A percentile compares a stretch with the other conserved stretches of the same genome.
phyloP scores from a whole-genome alignment of 2,329 filamentous ascomycete genomes.

The Mollisia scopiformis region DNA sequence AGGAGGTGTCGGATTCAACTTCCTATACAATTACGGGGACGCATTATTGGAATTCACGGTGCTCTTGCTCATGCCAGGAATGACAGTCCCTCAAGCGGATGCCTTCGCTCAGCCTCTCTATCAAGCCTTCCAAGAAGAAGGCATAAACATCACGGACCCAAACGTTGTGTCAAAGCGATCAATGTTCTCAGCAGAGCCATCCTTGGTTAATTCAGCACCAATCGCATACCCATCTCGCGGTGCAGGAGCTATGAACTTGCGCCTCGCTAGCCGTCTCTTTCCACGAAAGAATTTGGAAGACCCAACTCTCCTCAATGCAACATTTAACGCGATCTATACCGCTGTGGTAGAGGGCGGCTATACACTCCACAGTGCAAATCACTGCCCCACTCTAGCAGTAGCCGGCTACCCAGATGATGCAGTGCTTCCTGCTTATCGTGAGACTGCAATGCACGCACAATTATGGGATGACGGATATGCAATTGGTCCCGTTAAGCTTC shows the following conservation, averaged over 20 bases:
- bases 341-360: neutral
- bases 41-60: neutral
- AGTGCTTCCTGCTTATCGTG: neutral
- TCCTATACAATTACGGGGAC: neutral
- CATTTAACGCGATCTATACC: neutral
- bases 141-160: neutral
- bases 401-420: neutral
- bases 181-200: neutral
- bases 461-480: neutral
- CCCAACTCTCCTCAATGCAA: neutral
- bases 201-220: neutral
- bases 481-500: conserved; percentile 26
- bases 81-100: neutral
- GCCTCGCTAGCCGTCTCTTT: neutral
- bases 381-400: neutral
- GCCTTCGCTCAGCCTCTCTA: neutral
- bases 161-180: neutral
- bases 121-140: neutral
- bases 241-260: neutral
- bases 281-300: neutral
- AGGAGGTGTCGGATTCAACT: neutral
- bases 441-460: neutral
- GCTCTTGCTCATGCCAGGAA: neutral
- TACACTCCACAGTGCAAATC: neutral
- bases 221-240: neutral